Percentiles rank a stretch among this genome's conserved stretches.
phyloP scores from a whole-genome alignment of 2,329 filamentous ascomycete species.

The Arthrobotrys sphaeroides region DNA sequence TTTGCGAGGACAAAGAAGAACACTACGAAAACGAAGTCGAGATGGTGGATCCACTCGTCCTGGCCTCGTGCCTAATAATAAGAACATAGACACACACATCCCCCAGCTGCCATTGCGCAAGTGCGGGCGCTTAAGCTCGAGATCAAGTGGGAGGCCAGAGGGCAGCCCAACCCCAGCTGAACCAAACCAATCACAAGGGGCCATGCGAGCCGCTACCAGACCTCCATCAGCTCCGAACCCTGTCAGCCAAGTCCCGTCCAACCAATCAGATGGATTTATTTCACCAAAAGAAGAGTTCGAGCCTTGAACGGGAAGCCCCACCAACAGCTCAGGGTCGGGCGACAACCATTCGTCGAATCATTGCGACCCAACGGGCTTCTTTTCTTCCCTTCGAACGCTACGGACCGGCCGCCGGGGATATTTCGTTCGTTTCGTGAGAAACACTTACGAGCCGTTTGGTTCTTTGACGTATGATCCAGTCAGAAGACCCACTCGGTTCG shows the following conservation, averaged over 20 bases:
- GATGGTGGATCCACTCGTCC: background rate
- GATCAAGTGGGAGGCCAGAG: background rate
- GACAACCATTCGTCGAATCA: conserved; percentile 1
- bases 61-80: conserved; percentile 19
- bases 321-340: background rate
- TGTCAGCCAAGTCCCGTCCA: conserved; percentile 15
- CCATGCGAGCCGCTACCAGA: conserved; percentile 21
- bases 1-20: background rate
- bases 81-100: background rate
- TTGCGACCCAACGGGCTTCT: background rate
- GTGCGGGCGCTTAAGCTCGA: conserved; percentile 34
- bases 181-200: conserved; percentile 28
- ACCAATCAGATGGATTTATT: conserved; percentile 17
- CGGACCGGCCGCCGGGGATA: conserved; percentile 12
- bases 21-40: background rate
- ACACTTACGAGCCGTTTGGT: background rate
- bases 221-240: background rate
- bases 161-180: conserved; percentile 15
- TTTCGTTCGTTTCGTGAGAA: conserved; percentile 7
- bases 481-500: conserved; percentile 27
- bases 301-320: conserved; percentile 7
- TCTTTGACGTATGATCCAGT: conserved; percentile 39
- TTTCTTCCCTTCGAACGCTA: background rate
- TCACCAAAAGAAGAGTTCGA: conserved; percentile 1
- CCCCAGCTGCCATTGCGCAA: background rate